phyloP scores from a whole-genome alignment of 2,329 filamentous ascomycete genomes.

The Monilinia polystroma region DNA sequence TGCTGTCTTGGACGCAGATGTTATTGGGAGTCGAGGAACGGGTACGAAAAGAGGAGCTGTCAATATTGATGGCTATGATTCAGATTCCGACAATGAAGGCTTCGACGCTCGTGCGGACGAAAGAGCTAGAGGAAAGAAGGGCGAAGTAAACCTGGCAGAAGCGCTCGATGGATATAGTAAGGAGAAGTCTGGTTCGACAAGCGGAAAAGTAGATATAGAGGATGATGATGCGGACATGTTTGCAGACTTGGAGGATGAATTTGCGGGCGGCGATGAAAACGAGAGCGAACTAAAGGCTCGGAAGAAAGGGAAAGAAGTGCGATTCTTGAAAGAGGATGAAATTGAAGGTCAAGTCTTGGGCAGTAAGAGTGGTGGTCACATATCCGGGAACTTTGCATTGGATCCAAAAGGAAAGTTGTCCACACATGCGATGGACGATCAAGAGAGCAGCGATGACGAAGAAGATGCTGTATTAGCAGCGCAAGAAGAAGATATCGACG shows the following conservation, averaged over 20 bases:
- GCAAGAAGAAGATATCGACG: constrained; percentile 74
- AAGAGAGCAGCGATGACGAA: constrained; percentile 58
- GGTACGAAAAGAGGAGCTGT: constrained; percentile 89
- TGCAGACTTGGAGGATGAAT: constrained; percentile 63
- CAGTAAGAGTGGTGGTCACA: constrained; percentile 72
- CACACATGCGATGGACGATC: constrained; percentile 42
- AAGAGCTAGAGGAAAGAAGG: constrained; percentile 48
- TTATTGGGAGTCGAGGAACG: constrained; percentile 73
- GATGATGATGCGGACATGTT: constrained; percentile 85
- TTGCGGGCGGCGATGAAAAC: constrained; percentile 53
- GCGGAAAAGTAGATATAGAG: constrained; percentile 48
- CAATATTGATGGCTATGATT: constrained; percentile 95
- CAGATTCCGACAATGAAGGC: constrained; percentile 87
- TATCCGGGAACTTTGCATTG: constrained; percentile 59
- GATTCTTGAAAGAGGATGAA: constrained; percentile 56
- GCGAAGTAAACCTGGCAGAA: constrained; percentile 51
- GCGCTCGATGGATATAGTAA: constrained; percentile 55
- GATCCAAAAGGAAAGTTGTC: constrained; percentile 51
- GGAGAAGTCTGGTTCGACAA: constrained; percentile 37
- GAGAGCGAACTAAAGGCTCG: constrained; percentile 50
- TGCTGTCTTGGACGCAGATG: constrained; percentile 81
- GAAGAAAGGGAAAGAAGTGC: constrained; percentile 63
- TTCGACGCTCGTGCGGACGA: constrained; percentile 73
- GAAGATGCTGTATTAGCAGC: constrained; percentile 74
- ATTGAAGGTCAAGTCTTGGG: constrained; percentile 78